phyloP scores from a whole-genome alignment of 257 asterid species.

The Forsythia suspensa region DNA sequence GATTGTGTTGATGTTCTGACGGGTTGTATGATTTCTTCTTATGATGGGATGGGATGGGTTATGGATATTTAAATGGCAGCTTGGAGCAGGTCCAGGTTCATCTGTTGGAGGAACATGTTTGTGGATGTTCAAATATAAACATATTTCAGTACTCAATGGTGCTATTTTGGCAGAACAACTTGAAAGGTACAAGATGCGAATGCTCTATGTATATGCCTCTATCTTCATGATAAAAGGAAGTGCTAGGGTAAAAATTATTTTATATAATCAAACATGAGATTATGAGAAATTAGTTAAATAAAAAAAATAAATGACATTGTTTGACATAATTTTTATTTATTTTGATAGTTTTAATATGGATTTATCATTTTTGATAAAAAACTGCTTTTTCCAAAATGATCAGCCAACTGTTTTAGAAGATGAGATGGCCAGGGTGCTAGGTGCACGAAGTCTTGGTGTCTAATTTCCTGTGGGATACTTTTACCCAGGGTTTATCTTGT shows the following conservation, averaged over 20 bases:
- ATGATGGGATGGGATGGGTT: slow-evolving; percentile 11
- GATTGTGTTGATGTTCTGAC: not conserved
- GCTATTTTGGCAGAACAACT: slow-evolving; percentile 31
- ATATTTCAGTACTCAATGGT: slow-evolving; percentile 51
- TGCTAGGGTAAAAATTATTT: not conserved
- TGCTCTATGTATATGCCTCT: not conserved
- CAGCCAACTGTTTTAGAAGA: not conserved
- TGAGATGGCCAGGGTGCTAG: not conserved
- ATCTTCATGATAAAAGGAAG: not conserved
- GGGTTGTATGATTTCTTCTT: slow-evolving; percentile 8
- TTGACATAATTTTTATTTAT: not conserved
- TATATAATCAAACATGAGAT: not conserved
- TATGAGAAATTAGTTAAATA: not conserved
- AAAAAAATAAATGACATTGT: not conserved
- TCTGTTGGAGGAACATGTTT: slow-evolving; percentile 36
- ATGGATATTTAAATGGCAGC: slow-evolving; percentile 31
- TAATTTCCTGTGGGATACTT: not conserved
- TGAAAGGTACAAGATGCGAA: slow-evolving; percentile 30
- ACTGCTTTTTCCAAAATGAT: not conserved
- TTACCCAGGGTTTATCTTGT: not conserved
- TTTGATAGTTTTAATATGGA: not conserved
- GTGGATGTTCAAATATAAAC: slow-evolving; percentile 34
- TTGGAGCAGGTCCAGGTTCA: slow-evolving; percentile 45
- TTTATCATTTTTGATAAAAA: not conserved
- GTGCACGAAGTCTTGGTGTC: not conserved